Percentiles rank a stretch among this genome's conserved stretches.
These are phyloP conservation scores for Yamadazyma songkhlaensis DNA, from an alignment of 1,139 yeast genomes.

Conservation along the genomic window DNA sequence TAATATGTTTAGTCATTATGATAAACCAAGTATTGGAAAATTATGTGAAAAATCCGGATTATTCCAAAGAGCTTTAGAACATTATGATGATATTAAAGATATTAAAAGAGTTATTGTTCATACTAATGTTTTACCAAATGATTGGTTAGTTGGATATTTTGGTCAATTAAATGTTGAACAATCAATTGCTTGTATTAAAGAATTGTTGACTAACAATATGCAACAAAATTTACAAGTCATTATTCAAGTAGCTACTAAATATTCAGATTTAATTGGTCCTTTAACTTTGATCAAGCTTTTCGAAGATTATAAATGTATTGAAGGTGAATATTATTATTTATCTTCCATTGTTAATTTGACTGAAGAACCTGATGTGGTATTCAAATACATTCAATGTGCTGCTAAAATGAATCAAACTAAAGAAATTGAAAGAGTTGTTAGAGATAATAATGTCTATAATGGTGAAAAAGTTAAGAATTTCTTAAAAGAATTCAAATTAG, in stretches of 20 bases:
- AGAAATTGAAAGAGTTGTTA: conserved; percentile 93
- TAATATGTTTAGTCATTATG: conserved; percentile 93
- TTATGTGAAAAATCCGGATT: conserved; percentile 94
- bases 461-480: conserved; percentile 97
- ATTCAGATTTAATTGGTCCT: conserved; percentile 91
- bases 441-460: conserved; percentile 90
- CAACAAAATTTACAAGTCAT: conserved; percentile 91
- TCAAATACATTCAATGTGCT: conserved; percentile 94
- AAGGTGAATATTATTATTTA: conserved; percentile 91
- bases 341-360: conserved; percentile 91
- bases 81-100: conserved; percentile 90
- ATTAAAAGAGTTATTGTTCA: conserved; percentile 93
- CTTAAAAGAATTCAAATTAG: conserved; percentile 88
- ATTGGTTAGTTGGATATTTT: conserved; percentile 90
- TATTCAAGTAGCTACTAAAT: conserved; percentile 95
- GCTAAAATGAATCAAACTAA: conserved; percentile 85
- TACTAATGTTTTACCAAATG: conserved; percentile 81
- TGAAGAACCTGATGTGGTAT: conserved; percentile 91
- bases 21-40: conserved; percentile 87
- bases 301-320: conserved; percentile 88
- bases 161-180: conserved; percentile 96
- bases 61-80: conserved; percentile 92
- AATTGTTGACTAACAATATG: conserved; percentile 76
- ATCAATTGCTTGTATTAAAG: conserved; percentile 82
- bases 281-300: conserved; percentile 80